phyloP scores from a whole-genome alignment of 129 eudicot genomes.

The Pseudognaphalium luteoalbum region DNA sequence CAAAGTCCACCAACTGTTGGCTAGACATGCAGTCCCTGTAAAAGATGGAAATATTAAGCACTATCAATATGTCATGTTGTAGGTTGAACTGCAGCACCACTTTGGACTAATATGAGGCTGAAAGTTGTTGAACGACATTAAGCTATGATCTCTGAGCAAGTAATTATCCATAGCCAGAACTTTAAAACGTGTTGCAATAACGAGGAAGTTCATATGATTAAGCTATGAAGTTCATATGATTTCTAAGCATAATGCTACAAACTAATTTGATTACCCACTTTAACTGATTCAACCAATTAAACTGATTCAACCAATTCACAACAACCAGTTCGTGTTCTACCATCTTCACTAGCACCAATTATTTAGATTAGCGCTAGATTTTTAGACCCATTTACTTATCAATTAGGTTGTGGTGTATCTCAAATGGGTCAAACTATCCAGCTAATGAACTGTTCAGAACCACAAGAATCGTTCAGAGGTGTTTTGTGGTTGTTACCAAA shows the following conservation, averaged over 20 bases:
- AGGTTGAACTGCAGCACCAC: not conserved
- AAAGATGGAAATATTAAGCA: not conserved
- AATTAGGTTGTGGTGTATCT: not conserved
- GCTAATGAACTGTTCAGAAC: no score
- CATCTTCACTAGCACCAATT: no score
- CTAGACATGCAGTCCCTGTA: constrained; percentile 93
- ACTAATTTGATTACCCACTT: no score
- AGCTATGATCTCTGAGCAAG: no score
- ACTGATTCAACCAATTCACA: no score
- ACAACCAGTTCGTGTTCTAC: no score
- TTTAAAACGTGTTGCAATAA: not conserved
- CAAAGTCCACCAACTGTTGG: constrained; percentile 82
- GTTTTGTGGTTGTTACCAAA: no score
- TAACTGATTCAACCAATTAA: no score
- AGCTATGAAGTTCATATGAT: not conserved
- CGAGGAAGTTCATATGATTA: not conserved
- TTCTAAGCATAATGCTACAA: not conserved
- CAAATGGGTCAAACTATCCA: no score
- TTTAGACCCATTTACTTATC: not conserved
- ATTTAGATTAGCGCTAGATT: no score
- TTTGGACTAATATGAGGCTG: not conserved
- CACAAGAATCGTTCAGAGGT: no score
- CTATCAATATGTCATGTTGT: not conserved
- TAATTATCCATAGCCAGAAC: not conserved
- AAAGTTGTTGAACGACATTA: no score